Evolutionary conservation across 352 stramenopile species (phyloP).

Genomic region (Pythium insidiosum): DNA sequence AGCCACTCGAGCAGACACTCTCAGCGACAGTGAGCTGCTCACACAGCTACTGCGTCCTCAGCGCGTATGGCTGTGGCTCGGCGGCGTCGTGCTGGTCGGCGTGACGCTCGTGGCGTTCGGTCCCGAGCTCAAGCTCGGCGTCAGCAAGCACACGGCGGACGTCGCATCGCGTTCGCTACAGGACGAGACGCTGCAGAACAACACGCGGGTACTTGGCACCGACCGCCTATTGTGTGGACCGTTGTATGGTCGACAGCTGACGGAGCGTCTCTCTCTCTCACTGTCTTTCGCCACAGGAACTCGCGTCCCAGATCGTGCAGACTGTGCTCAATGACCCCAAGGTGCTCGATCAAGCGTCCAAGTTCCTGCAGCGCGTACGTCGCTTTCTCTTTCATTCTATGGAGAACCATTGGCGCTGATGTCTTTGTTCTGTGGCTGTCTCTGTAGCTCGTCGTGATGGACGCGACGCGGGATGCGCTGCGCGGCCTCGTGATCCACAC

Average conservation of each 20-base stretch:
- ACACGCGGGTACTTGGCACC: conserved; percentile 45
- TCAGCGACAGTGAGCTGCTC: conserved; percentile 40
- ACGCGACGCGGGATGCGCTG: conserved; percentile 47
- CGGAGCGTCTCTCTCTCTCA: background rate
- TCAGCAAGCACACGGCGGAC: conserved; percentile 81
- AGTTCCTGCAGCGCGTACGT: conserved; percentile 64
- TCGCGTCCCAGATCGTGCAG: conserved; percentile 82
- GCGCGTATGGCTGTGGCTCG: conserved; percentile 49
- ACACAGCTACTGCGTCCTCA: conserved; percentile 30
- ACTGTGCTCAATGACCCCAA: conserved; percentile 82
- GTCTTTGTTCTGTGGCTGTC: background rate
- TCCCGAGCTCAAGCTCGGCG: conserved; percentile 65
- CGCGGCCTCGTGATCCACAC: conserved; percentile 41
- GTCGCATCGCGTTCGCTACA: conserved; percentile 74
- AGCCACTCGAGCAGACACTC: background rate
- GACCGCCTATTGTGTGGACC: no score
- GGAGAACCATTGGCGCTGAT: conserved; percentile 6
- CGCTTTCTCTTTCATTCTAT: background rate
- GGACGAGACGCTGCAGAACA: conserved; percentile 69
- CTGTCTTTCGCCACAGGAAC: conserved; percentile 11
- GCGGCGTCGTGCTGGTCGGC: conserved; percentile 22
- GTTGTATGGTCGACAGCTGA: background rate
- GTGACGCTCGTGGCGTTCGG: conserved; percentile 64
- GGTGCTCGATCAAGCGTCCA: conserved; percentile 69
- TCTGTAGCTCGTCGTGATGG: conserved; percentile 58